Base-by-base conservation (phyloP, 169 alveolate genomes). In the Cryptosporidium xiaoi region DNA sequence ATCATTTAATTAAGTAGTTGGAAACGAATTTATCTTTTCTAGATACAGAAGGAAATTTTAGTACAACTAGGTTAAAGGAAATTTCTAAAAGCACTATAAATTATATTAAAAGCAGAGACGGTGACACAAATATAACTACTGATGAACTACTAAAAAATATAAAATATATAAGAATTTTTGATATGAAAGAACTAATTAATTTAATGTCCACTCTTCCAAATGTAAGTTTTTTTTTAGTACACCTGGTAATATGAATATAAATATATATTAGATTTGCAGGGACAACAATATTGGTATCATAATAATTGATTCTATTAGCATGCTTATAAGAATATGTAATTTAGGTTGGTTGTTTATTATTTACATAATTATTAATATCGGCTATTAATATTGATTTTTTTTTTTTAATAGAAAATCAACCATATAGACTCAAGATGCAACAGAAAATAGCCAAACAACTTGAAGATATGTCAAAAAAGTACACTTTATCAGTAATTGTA, bases 271-370 rank as follows among this genome's bases (percentile, higher is more conserved):
- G 87, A 62, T 60, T 20, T 77, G 71, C 18, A 77, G 27, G 33
- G 53, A 60, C 8, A 77, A 77, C 46, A 77, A 60, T 36, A 48
- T 77, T n/a, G 87, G 87, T 6, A 34, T 77, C 7, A 60, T 77
- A 77, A 77, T 77, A 77, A 77, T 77, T 20, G 87, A 77, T 13
- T 77, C 87, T 40, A 77, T 77, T 44, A 77, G 87, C 15, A 77
- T 77, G 87, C 71, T 77, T 27, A 77, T 77, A 20, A 65, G 87
- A 18, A 77, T 62, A 33, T 77, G 87, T 60, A 40, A 77, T 77
- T 20, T 62, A 18, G 33, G 87, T 77, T 58, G 48, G 87, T 77
- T 16, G 18, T 6, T 20, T 16, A 24, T 36, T 16, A 20, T 77
- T 20, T 62, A 3, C 46, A 27, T 12, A 3, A 53, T 53, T n/a